Evolutionary conservation across 23 red algal genomes (phyloP).

Genomic region (Cyanidioschyzon merolae): DNA sequence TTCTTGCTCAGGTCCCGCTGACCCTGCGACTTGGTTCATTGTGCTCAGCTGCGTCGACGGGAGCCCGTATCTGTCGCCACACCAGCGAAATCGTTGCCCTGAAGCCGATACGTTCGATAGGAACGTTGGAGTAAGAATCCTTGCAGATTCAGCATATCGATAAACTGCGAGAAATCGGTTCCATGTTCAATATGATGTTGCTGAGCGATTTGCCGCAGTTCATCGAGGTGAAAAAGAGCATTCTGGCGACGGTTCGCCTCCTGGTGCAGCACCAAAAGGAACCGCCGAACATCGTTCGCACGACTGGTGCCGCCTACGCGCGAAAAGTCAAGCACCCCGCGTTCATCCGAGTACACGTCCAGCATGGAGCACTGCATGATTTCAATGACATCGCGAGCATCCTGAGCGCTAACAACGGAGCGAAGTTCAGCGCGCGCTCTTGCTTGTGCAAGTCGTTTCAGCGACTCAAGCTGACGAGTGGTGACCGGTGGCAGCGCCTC

Average conservation of each 20-base stretch:
- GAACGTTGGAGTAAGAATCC: constrained; percentile 50
- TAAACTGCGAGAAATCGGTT: constrained; percentile 33
- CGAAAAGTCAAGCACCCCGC: constrained; percentile 43
- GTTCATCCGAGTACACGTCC: constrained; percentile 44
- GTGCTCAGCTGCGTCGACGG: not conserved
- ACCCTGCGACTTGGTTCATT: no score
- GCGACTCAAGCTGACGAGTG: constrained; percentile 82
- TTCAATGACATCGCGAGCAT: constrained; percentile 83
- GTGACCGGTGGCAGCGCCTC: constrained; percentile 81
- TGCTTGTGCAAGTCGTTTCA: constrained; percentile 74
- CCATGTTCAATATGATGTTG: constrained; percentile 28
- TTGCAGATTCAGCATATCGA: constrained; percentile 80
- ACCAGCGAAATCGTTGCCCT: constrained; percentile 37
- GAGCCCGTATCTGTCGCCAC: not conserved
- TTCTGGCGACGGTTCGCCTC: constrained; percentile 48
- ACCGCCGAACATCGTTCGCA: constrained; percentile 34
- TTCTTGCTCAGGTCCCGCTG: no score
- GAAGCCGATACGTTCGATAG: constrained; percentile 32
- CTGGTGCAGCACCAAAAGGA: constrained; percentile 45
- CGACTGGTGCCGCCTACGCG: constrained; percentile 64
- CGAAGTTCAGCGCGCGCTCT: constrained; percentile 60
- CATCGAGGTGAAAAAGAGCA: constrained; percentile 31
- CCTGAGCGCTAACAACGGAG: constrained; percentile 48
- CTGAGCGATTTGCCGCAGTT: constrained; percentile 34
- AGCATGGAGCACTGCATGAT: constrained; percentile 70